phyloP scores from a whole-genome alignment of 2,329 filamentous ascomycete genomes.

The Coniosporium tulheliwenetii region DNA sequence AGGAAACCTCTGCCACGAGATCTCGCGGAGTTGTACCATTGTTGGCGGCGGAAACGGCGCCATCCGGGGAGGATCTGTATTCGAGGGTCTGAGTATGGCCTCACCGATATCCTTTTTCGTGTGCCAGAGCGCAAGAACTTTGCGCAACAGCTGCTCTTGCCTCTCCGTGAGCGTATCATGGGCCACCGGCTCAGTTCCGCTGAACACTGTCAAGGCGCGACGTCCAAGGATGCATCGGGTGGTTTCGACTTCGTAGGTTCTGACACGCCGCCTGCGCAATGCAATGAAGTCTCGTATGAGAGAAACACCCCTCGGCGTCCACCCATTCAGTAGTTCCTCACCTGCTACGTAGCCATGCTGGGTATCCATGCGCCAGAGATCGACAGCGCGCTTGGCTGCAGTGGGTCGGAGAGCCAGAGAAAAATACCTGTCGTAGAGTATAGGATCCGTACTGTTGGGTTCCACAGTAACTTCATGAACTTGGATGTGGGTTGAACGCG shows the following conservation, averaged over 20 bases:
- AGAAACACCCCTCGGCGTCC: constrained; percentile 80
- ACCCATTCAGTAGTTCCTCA: constrained; percentile 70
- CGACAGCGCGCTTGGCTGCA: constrained; percentile 78
- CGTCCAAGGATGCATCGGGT: constrained; percentile 44
- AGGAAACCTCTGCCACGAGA: constrained; percentile 61
- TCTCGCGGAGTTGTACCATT: constrained; percentile 36
- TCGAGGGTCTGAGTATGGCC: constrained; percentile 29
- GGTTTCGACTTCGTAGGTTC: constrained; percentile 66
- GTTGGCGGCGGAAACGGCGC: constrained; percentile 25
- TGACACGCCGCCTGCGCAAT: constrained; percentile 55
- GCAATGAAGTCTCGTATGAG: constrained; percentile 77
- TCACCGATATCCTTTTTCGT: constrained; percentile 25
- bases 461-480: constrained; percentile 67
- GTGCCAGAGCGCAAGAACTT: constrained; percentile 50
- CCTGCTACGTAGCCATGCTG: constrained; percentile 93
- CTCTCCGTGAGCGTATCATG: constrained; percentile 9
- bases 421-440: constrained; percentile 80
- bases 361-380: constrained; percentile 93
- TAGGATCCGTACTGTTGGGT: constrained; percentile 59
- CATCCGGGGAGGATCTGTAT: constrained; percentile 55
- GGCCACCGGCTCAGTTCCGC: constrained; percentile 4
- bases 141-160: constrained; percentile 29
- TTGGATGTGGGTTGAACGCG: constrained; percentile 79
- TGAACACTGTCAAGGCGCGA: constrained; percentile 29
- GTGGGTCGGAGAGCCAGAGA: constrained; percentile 73